Percentiles rank a stretch among this genome's conserved stretches.
Evolutionary conservation across 768 basidiomycete genomes (phyloP).

Genomic region (Mycena pura): DNA sequence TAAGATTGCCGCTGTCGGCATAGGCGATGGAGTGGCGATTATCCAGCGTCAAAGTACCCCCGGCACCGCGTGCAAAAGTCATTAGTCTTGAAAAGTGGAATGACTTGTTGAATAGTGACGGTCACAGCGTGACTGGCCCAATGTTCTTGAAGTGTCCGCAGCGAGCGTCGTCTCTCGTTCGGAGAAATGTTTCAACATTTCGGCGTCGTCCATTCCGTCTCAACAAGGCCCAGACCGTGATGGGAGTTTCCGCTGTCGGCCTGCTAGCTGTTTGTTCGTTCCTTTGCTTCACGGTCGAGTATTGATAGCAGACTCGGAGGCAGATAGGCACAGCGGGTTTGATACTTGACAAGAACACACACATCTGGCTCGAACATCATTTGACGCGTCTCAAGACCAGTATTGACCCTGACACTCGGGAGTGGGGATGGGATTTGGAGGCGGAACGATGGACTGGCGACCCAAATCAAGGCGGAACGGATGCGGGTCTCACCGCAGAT

Average conservation of each 20-base stretch:
- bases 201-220: slow-evolving; percentile 45
- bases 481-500: slow-evolving; percentile 66
- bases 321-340: neutral
- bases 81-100: too few relatives aligned
- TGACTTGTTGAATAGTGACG: too few relatives aligned
- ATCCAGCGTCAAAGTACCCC: too few relatives aligned
- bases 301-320: neutral
- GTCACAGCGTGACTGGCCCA: too few relatives aligned
- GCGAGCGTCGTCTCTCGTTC: neutral
- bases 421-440: slow-evolving; percentile 75
- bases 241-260: slow-evolving; percentile 57
- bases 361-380: slow-evolving; percentile 47
- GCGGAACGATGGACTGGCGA: slow-evolving; percentile 68
- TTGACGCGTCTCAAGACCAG: slow-evolving; percentile 42
- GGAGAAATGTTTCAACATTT: slow-evolving; percentile 4
- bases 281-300: neutral
- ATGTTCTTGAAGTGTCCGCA: neutral
- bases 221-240: slow-evolving; percentile 51
- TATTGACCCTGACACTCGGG: slow-evolving; percentile 55
- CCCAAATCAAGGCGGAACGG: slow-evolving; percentile 65
- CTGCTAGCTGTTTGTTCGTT: slow-evolving; percentile 50
- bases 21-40: too few relatives aligned
- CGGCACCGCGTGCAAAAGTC: too few relatives aligned
- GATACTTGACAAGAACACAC: slow-evolving; percentile 8
- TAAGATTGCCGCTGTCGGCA: too few relatives aligned